Conservation (phyloP, 345 rosid species). For the Turnera subulata region DNA sequence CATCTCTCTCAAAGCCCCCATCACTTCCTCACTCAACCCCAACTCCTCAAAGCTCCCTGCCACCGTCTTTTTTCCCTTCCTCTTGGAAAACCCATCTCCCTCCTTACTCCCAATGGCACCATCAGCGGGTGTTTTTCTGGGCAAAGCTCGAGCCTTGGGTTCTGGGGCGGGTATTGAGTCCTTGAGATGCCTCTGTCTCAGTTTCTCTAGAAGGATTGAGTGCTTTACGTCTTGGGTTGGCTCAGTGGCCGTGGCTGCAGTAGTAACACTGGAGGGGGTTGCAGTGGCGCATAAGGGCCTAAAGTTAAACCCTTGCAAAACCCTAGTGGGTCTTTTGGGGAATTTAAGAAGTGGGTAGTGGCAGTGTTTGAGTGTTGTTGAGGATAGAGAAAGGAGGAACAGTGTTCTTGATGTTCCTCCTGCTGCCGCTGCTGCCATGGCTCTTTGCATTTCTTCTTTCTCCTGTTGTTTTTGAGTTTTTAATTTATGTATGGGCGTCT, state of each 20-base stretch:
- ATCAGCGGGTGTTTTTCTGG: neutral
- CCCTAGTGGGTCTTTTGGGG: constrained; percentile 42
- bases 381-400: constrained; percentile 9
- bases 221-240: constrained; percentile 50
- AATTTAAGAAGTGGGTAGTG: constrained; percentile 21
- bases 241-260: constrained; percentile 22
- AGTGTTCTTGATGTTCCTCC: constrained; percentile 16
- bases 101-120: constrained; percentile 20
- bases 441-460: constrained; percentile 1
- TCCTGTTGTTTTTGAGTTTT: neutral
- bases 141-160: constrained; percentile 17
- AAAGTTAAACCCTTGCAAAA: constrained; percentile 37
- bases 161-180: constrained; percentile 37
- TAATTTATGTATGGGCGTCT: neutral
- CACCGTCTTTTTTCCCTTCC: constrained; percentile 37
- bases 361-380: constrained; percentile 8
- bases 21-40: constrained; percentile 73
- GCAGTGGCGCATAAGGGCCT: constrained; percentile 45
- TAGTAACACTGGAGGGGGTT: constrained; percentile 18
- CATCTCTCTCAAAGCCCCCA: constrained; percentile 76
- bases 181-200: constrained; percentile 67
- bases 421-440: constrained; percentile 17
- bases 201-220: constrained; percentile 73
- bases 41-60: constrained; percentile 66
- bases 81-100: constrained; percentile 16